A percentile compares a stretch with the other conserved stretches of the same genome.
These are phyloP conservation scores for Patellifolia procumbens DNA, from an alignment of 179 eudicot species.

Conservation along the genomic window DNA sequence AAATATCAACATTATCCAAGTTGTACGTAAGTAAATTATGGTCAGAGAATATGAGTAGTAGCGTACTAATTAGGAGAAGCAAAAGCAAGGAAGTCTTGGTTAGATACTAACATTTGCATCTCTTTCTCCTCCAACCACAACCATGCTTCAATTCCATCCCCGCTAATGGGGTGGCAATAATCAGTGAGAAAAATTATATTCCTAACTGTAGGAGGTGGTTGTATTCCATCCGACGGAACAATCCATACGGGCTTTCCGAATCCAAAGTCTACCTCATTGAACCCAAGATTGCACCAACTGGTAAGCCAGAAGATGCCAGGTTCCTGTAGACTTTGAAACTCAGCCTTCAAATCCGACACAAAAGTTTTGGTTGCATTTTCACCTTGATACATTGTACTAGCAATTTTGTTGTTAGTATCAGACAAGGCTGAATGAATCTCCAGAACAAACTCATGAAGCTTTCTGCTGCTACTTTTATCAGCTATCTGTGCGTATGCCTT, in stretches of 20 bases:
- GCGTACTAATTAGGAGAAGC: constrained; percentile 21
- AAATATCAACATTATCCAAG: too few species aligned
- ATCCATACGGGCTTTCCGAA: constrained; percentile 15
- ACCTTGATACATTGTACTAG: background rate
- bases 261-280: constrained; percentile 22
- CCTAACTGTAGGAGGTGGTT: background rate
- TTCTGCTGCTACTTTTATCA: background rate
- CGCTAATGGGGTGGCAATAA: background rate
- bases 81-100: constrained; percentile 16
- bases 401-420: background rate
- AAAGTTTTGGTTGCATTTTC: background rate
- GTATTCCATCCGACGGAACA: constrained; percentile 13
- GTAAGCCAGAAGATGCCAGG: constrained; percentile 4
- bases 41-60: too few species aligned
- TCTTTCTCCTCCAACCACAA: constrained; percentile 19
- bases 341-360: background rate
- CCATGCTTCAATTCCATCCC: constrained; percentile 20
- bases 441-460: constrained; percentile 9
- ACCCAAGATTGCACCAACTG: constrained; percentile 25
- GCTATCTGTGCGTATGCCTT: background rate
- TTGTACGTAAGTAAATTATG: too few species aligned
- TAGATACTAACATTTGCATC: constrained; percentile 8
- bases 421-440: constrained; percentile 10
- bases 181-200: constrained; percentile 14
- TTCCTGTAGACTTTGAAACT: background rate